These are phyloP conservation scores for Neopestalotiopsis sp. DNA, from an alignment of 2,329 filamentous ascomycete genomes.

Conservation along the genomic window DNA sequence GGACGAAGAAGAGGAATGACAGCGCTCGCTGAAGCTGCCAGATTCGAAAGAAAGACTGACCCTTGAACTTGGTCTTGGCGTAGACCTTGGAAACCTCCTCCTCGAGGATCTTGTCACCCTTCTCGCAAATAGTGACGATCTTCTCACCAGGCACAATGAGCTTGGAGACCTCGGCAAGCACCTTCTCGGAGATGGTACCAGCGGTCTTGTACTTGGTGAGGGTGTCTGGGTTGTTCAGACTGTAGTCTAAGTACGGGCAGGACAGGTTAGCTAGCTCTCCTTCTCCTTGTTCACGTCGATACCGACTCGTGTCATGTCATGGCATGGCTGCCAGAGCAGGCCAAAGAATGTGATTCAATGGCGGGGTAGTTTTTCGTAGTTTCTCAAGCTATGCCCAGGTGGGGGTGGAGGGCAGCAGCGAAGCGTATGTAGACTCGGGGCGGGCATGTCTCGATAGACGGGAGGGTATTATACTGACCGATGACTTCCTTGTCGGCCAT, in stretches of 20 bases:
- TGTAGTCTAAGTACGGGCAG: slow-evolving; percentile 70
- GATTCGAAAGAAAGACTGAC: slow-evolving; percentile 48
- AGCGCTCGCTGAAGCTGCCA: slow-evolving; percentile 3
- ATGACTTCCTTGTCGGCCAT: slow-evolving; percentile 31
- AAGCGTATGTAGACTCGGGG: neutral
- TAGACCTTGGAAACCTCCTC: slow-evolving; percentile 96
- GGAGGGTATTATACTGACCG: slow-evolving; percentile 27
- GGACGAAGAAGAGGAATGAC: neutral
- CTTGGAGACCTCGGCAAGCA: slow-evolving; percentile 81
- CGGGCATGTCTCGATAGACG: neutral
- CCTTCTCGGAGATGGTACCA: slow-evolving; percentile 93
- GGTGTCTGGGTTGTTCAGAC: slow-evolving; percentile 89
- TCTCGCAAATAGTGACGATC: slow-evolving; percentile 92
- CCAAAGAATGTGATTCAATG: slow-evolving; percentile 16
- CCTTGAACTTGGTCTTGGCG: slow-evolving; percentile 99
- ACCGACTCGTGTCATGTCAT: slow-evolving; percentile 8
- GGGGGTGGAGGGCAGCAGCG: slow-evolving; percentile 9
- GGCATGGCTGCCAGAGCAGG: neutral
- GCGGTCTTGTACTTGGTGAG: slow-evolving; percentile 99
- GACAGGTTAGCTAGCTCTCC: slow-evolving; percentile 16
- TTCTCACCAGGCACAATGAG: slow-evolving; percentile 84
- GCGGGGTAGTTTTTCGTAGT: slow-evolving; percentile 28
- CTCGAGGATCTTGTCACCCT: slow-evolving; percentile 92
- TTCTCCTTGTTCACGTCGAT: slow-evolving; percentile 26
- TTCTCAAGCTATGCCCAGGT: slow-evolving; percentile 16